phyloP scores from a whole-genome alignment of 768 basidiomycete genomes.

The Grammothele lineata region DNA sequence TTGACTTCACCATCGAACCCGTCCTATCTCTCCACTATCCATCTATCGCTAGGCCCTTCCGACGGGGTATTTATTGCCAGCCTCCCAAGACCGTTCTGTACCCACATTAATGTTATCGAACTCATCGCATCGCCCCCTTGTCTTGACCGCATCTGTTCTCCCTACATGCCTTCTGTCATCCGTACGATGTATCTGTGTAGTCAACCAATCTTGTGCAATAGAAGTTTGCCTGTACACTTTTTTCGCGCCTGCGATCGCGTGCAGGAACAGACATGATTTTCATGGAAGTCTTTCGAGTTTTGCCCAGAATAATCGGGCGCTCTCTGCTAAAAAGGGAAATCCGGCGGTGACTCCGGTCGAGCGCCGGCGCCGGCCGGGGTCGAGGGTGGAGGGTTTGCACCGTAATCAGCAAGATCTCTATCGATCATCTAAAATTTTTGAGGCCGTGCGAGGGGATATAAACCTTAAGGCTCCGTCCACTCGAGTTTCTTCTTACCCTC shows the following conservation, averaged over 20 bases:
- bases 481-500: conserved; percentile 33
- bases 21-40: conserved; percentile 14
- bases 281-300: not conserved
- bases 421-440: conserved; percentile 30
- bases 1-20: conserved; percentile 10
- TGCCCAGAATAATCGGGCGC: not conserved
- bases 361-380: conserved; percentile 21
- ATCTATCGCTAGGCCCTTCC: conserved; percentile 10
- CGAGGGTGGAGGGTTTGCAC: conserved; percentile 14
- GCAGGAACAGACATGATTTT: too few species aligned
- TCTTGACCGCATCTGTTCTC: conserved; percentile 7
- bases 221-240: conserved; percentile 4
- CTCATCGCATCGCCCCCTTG: conserved; percentile 10
- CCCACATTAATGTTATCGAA: conserved; percentile 13
- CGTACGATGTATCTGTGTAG: conserved; percentile 11
- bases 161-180: conserved; percentile 4
- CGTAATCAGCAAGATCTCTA: conserved; percentile 21
- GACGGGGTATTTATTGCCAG: conserved; percentile 13
- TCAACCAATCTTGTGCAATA: conserved; percentile 10
- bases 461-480: conserved; percentile 26
- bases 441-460: conserved; percentile 27
- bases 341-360: conserved; percentile 16
- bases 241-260: not conserved
- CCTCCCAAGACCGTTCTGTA: conserved; percentile 13
- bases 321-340: not conserved